Base-by-base conservation (phyloP, 2,329 filamentous ascomycete species). In the Fusarium denticulatum region DNA sequence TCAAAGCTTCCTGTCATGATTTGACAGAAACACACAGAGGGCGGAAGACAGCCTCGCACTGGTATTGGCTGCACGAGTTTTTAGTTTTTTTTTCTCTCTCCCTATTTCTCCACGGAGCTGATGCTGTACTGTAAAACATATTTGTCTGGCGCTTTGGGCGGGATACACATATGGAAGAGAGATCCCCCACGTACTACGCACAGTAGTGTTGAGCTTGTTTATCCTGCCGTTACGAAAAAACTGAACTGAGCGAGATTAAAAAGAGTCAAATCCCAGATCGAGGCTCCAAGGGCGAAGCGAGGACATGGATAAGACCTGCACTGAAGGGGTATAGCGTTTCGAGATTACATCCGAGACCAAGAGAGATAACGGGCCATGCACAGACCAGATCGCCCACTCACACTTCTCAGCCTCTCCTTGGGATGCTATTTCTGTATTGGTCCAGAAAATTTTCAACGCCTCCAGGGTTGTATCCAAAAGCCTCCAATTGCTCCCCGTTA, bases 341-440 rank as follows among this genome's bases (percentile, higher is more conserved):
- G 18, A 47, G 60, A 64, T 60, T 52, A 52, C 49, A 24, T 50
- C 45, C 55, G 28, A 28, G 28, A 8, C 28, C 28, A 7, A 69
- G 26, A 62, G 46, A 74, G 72, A 74, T 74, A 74, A 74, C 71
- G 60, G 52, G 49, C 42, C 36, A 42, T 50, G 72, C 72, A 74
- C 72, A 71, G 72, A 60, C 72, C 68, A 74, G 45, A 60, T 68
- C 70, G 56, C 56, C 67, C 64, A 73, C 71, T 62, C 71, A 71
- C 71, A 73, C 67, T 61, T 37, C 26, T 58, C 60, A 64, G 53
- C 53, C 62, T 55, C 53, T 46, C 53, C 28, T 30, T 34, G 5
- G 36, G 26, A 24, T 43, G 52, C 69, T 68, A 63, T 59, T 69
- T 73, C 46, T 72, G 69, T 59, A 53, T 60, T 72, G 69, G 60